These are phyloP conservation scores for Buxus sempervirens DNA, from an alignment of 164 flowering plant species.

Conservation along the genomic window DNA sequence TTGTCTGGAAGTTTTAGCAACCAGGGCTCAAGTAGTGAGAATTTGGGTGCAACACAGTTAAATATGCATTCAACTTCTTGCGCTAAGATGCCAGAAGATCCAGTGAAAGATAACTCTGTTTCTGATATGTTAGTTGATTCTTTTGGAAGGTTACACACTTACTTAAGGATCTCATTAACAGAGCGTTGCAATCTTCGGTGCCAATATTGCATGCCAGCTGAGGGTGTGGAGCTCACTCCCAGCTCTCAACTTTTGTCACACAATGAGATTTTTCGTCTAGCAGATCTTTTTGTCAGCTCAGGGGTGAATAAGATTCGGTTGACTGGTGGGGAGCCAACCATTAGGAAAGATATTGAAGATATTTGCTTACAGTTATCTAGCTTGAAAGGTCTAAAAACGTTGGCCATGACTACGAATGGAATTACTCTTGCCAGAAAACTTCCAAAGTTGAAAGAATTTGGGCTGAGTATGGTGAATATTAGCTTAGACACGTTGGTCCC, in stretches of 20 bases:
- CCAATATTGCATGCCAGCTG: constrained; percentile 96
- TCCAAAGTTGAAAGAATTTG: constrained; percentile 83
- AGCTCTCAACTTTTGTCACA: constrained; percentile 53
- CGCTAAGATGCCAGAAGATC: constrained; percentile 42
- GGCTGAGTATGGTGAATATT: constrained; percentile 70
- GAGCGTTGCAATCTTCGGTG: constrained; percentile 94
- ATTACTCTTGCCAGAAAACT: constrained; percentile 75
- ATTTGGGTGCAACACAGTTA: constrained; percentile 10
- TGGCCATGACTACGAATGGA: constrained; percentile 94
- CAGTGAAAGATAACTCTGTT: constrained; percentile 33
- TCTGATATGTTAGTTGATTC: constrained; percentile 88
- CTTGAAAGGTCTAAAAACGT: constrained; percentile 72
- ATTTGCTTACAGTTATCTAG: constrained; percentile 67
- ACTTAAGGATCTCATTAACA: constrained; percentile 89
- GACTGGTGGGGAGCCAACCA: constrained; percentile 96
- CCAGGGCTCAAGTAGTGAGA: constrained; percentile 10
- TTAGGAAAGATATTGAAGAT: constrained; percentile 87
- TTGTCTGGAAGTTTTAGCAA: background rate
- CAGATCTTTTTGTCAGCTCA: constrained; percentile 68
- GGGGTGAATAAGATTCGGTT: constrained; percentile 90
- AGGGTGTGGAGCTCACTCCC: constrained; percentile 87
- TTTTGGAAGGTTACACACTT: constrained; percentile 88
- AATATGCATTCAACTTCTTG: constrained; percentile 47
- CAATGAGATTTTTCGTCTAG: constrained; percentile 69
- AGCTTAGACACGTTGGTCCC: constrained; percentile 94